Evolutionary conservation across 495 filamentous ascomycete genomes (phyloP), one percentile per base, ranked within the genome.

Genomic region (Lophiotrema nucula): DNA sequence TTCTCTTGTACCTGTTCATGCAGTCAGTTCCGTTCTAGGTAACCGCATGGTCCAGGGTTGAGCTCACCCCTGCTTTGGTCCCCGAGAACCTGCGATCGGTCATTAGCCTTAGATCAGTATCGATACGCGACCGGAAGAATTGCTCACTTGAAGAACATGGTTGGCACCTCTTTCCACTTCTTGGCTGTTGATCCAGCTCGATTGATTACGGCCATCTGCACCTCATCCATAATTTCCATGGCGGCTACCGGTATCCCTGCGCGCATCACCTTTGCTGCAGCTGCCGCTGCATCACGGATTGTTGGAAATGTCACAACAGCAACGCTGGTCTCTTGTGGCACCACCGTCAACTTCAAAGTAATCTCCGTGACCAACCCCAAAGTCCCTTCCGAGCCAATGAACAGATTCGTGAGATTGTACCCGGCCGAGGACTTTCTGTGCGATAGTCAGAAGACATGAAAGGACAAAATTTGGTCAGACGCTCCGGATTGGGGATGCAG

Each of bases 181-280:
- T 82, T 75, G 2, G 82, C 79, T 0, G 88, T 90, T 0, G 81
- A 79, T 1, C 87, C 86, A 25, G 83, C 79, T 44, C 83, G 74
- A 68, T 91, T 92, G 63, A 92, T 83, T 15, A 88, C 86, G 47
- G 74, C 73, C 88, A 92, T 91, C 69, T 89, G 86, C 0, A 90
- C 85, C 50, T 91, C 87, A 64, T 91, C 88, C 81, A 92, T 84
- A 58, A 92, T 82, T 69, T 92, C 88, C 78, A 92, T 87, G 2
- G 86, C 86, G 0, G 86, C 88, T 16, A 92, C 81, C 0, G 85
- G 88, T 2, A 91, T 77, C 3, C 86, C 88, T 15, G 82, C 77
- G 49, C 85, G 80, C 75, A 92, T 84, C 10, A 91, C 81, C 46
- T 78, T 78, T 13, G 84, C 81, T 0, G 86, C 88, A 0, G 84